phyloP scores from a whole-genome alignment of 768 basidiomycete species.

The Pseudohyphozyma bogoriensis region DNA sequence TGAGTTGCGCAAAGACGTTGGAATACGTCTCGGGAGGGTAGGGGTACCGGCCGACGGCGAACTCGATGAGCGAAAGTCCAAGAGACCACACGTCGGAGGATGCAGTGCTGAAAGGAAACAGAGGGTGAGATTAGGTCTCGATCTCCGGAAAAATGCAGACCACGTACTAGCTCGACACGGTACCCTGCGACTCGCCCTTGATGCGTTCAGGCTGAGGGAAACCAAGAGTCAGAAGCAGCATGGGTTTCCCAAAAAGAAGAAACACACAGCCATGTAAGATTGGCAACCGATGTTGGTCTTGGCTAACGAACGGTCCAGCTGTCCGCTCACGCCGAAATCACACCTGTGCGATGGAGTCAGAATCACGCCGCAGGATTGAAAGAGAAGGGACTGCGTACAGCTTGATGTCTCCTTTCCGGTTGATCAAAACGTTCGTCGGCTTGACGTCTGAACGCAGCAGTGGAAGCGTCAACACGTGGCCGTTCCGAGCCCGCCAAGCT shows the following conservation, averaged over 20 bases:
- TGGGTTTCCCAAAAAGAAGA: neutral
- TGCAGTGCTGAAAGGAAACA: too few relatives aligned
- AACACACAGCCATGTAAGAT: conserved; percentile 89
- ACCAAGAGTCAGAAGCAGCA: conserved; percentile 1
- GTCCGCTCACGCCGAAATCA: conserved; percentile 97
- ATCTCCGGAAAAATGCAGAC: too few relatives aligned
- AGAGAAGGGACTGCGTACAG: too few relatives aligned
- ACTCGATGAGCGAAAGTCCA: conserved; percentile 85
- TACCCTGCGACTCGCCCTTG: conserved; percentile 80
- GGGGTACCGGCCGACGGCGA: conserved; percentile 76
- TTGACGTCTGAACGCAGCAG: conserved; percentile 84
- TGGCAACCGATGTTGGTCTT: conserved; percentile 99
- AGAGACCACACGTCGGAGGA: conserved; percentile 97
- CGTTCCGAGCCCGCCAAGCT: too few relatives aligned
- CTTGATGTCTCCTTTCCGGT: conserved; percentile 77
- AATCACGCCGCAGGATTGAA: too few relatives aligned
- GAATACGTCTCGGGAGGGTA: conserved; percentile 96
- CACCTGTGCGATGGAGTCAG: too few relatives aligned
- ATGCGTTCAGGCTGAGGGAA: conserved; percentile 76
- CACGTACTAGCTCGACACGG: conserved; percentile 79
- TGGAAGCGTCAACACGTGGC: conserved; percentile 51
- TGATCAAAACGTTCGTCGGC: conserved; percentile 86
- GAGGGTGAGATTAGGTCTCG: too few relatives aligned
- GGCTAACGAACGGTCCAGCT: conserved; percentile 88
- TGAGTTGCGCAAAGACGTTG: conserved; percentile 91